A percentile compares a stretch with the other conserved stretches of the same genome.
Conservation (phyloP, 257 asterid species). For the Gynochthodes officinalis region DNA sequence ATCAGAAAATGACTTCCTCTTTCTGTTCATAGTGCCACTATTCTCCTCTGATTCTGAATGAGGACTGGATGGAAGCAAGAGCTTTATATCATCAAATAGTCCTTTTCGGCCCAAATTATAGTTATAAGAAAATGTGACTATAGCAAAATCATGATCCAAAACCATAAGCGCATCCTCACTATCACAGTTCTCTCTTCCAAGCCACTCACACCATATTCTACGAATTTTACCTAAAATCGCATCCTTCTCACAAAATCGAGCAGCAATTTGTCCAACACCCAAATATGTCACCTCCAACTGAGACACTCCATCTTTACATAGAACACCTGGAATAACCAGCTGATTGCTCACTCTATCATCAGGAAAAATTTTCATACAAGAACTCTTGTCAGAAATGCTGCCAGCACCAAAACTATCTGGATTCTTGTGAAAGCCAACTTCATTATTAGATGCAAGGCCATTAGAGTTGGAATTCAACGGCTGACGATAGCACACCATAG, state of each 20-base stretch:
- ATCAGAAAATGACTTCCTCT: constrained; percentile 82
- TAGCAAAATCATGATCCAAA: constrained; percentile 74
- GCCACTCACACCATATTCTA: constrained; percentile 95
- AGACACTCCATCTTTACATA: constrained; percentile 56
- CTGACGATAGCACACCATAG: constrained; percentile 48
- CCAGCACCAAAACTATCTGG: constrained; percentile 7
- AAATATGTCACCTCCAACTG: constrained; percentile 52
- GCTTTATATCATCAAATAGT: constrained; percentile 46
- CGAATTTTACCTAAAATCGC: constrained; percentile 40
- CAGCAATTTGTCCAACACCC: constrained; percentile 67
- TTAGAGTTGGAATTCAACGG: constrained; percentile 19
- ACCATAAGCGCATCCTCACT: constrained; percentile 30
- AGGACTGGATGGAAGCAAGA: constrained; percentile 61
- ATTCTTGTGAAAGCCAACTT: constrained; percentile 20
- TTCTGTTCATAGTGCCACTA: constrained; percentile 38
- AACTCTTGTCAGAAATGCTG: constrained; percentile 10
- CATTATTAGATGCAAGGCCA: constrained; percentile 18
- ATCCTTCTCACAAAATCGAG: constrained; percentile 52
- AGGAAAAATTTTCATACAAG: constrained; percentile 24
- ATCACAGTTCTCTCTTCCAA: constrained; percentile 36
- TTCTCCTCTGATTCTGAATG: constrained; percentile 54
- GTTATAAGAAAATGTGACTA: constrained; percentile 68
- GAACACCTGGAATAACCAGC: constrained; percentile 64
- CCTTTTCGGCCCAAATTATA: constrained; percentile 69
- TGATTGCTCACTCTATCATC: constrained; percentile 24